A percentile compares a stretch with the other conserved stretches of the same genome.
Conservation (phyloP, 2,329 filamentous ascomycete genomes). For the Aspergillus tamarii region DNA sequence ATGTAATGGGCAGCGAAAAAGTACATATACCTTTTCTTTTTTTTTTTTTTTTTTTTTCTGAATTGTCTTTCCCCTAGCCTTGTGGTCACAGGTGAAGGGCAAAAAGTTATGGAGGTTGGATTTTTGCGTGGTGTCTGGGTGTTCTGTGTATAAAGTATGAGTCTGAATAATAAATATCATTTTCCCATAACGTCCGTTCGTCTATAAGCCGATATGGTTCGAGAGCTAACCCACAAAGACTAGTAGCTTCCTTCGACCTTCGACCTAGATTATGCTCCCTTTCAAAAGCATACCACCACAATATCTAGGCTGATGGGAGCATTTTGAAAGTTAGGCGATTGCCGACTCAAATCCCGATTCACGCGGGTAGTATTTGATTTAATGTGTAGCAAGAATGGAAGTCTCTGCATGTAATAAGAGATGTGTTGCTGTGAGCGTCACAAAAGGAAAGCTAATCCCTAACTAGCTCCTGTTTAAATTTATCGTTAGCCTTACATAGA, state of each 20-base stretch:
- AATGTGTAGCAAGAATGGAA: neutral
- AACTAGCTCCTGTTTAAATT: neutral
- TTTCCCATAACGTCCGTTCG: neutral
- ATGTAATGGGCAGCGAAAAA: neutral
- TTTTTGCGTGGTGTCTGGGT: constrained; percentile 13
- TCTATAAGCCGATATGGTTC: too few relatives aligned
- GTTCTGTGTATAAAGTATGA: neutral
- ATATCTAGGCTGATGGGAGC: neutral
- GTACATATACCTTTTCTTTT: neutral
- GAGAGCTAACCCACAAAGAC: too few relatives aligned
- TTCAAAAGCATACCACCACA: neutral
- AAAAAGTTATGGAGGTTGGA: neutral
- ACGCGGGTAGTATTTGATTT: neutral
- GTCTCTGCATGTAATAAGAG: neutral
- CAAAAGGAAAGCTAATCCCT: neutral
- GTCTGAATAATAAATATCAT: neutral
- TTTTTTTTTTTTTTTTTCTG: neutral
- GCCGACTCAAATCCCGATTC: neutral
- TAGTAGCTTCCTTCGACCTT: neutral
- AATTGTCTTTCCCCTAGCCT: neutral
- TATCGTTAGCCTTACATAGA: neutral
- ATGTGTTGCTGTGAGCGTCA: neutral
- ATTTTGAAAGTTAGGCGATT: neutral
- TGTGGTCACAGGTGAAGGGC: neutral
- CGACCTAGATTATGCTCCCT: neutral